A percentile compares a stretch with the other conserved stretches of the same genome.
Evolutionary conservation across 352 stramenopile genomes (phyloP).

Genomic region (Globisporangium paroecandrum): DNA sequence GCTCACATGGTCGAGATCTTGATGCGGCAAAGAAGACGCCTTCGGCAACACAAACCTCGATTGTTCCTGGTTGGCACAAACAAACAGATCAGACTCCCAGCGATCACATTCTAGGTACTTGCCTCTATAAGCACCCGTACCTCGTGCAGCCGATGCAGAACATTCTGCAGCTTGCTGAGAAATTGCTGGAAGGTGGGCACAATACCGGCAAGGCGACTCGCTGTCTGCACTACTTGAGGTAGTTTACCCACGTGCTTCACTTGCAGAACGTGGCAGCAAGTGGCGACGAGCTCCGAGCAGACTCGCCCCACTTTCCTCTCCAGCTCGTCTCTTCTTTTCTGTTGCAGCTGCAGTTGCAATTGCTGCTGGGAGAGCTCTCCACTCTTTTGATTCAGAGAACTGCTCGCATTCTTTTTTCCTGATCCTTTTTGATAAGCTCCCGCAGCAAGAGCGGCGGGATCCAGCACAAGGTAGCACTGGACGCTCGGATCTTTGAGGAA

Average conservation of each 20-base stretch:
- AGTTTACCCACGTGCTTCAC: conserved; percentile 21
- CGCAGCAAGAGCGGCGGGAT: conserved; percentile 11
- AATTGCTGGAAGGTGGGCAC: conserved; percentile 12
- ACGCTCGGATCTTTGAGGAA: conserved; percentile 24
- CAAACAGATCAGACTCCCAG: not conserved
- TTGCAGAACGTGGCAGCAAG: conserved; percentile 25
- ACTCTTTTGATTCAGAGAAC: not conserved
- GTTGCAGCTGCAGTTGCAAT: not conserved
- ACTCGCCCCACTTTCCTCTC: conserved; percentile 24
- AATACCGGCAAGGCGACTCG: not conserved
- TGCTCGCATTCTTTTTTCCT: not conserved
- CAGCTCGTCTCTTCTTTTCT: conserved; percentile 16
- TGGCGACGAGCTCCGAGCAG: conserved; percentile 33
- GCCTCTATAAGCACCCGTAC: not conserved
- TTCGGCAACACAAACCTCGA: conserved; percentile 6
- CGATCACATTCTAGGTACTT: not conserved
- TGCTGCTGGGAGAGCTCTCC: not conserved
- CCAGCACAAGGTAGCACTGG: conserved; percentile 28
- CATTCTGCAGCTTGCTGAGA: conserved; percentile 7
- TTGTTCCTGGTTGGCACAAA: not conserved
- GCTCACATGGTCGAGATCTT: conserved; percentile 4
- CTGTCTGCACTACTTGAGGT: conserved; percentile 7
- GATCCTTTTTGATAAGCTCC: not conserved
- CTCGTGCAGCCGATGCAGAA: conserved; percentile 9
- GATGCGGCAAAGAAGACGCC: not conserved